Evolutionary conservation across 169 alveolate genomes (phyloP), one percentile per base, ranked within the genome.

Genomic region (Blepharisma undulans): DNA sequence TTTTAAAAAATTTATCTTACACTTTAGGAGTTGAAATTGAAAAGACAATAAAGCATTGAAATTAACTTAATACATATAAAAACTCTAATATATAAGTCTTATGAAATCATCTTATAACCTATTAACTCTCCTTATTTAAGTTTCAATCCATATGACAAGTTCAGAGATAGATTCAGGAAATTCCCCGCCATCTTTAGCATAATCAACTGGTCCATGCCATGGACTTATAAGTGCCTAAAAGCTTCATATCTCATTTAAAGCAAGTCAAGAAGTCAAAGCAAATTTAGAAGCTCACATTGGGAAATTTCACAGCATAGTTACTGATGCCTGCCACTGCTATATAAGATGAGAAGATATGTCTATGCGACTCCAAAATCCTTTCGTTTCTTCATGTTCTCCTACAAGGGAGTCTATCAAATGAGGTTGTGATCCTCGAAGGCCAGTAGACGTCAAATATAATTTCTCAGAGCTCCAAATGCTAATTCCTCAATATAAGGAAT

Each of bases 131-230:
- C n/a, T n/a, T n/a, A n/a, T n/a, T n/a, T n/a, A n/a, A n/a, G n/a
- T n/a, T n/a, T n/a, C n/a, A n/a, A n/a, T n/a, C n/a, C n/a, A n/a
- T n/a, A n/a, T 72, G 97, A 98, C 71, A 98, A 98, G 90, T 98
- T 98, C 98, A 98, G 99, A 84, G 98, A 98, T 89, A 96, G 99
- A 89, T 98, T 99, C 90, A 98, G 99, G 91, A 98, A 98, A 95
- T 99, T 99, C 99, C 99, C 99, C n/a, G 99, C 99, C 48, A 94
- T 99, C 72, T 98, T 98, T 96, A 97, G 98, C 93, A 98, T 99
- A 59, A 98, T 99, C 91, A 98, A 98, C 90, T 99, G 99, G 99
- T 98, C 96, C 94, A 94, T 97, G 93, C 99, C 99, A 59, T 98
- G 99, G 99, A 99, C 99, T 98, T 59, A 98, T 98, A 27, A 97